Evolutionary conservation across 371 early-diverging fungal genomes (phyloP).

Genomic region (Basidiobolus meristosporus): DNA sequence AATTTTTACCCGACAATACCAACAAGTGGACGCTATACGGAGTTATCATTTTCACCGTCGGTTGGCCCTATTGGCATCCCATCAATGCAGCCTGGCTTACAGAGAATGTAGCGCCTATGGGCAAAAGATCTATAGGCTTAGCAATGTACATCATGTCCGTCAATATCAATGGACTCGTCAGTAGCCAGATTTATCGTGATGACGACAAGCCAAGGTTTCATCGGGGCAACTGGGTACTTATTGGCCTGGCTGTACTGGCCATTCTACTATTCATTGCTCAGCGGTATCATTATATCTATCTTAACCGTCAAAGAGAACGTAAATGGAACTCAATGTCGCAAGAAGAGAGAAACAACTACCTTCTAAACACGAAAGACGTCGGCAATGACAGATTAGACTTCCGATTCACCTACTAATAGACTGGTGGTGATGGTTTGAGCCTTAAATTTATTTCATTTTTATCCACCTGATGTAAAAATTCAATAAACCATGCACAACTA

Average conservation of each 20-base stretch:
- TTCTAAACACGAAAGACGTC: slow-evolving; percentile 7
- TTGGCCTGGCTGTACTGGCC: slow-evolving; percentile 8
- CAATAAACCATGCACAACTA: too few relatives aligned
- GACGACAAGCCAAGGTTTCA: slow-evolving; percentile 9
- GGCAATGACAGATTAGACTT: slow-evolving; percentile 11
- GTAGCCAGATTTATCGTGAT: slow-evolving; percentile 17
- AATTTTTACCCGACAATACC: slow-evolving; percentile 14
- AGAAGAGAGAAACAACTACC: slow-evolving; percentile 8
- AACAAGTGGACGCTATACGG: slow-evolving; percentile 17
- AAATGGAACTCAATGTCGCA: slow-evolving; percentile 7
- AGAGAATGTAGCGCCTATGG: slow-evolving; percentile 19
- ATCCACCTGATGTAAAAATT: too few relatives aligned
- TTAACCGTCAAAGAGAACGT: slow-evolving; percentile 5
- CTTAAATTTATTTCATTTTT: too few relatives aligned
- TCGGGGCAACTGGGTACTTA: slow-evolving; percentile 8
- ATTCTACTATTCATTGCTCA: slow-evolving; percentile 10
- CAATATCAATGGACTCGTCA: slow-evolving; percentile 16
- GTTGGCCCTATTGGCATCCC: slow-evolving; percentile 19
- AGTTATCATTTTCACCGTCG: slow-evolving; percentile 13
- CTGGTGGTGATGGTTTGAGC: background rate
- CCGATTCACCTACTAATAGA: slow-evolving; percentile 6
- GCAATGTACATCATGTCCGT: slow-evolving; percentile 17
- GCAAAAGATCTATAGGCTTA: slow-evolving; percentile 20
- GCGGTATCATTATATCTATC: slow-evolving; percentile 6
- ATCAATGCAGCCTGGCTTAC: slow-evolving; percentile 29